Conservation (phyloP, 768 basidiomycete genomes). For the Daedaleopsis sinensis region DNA sequence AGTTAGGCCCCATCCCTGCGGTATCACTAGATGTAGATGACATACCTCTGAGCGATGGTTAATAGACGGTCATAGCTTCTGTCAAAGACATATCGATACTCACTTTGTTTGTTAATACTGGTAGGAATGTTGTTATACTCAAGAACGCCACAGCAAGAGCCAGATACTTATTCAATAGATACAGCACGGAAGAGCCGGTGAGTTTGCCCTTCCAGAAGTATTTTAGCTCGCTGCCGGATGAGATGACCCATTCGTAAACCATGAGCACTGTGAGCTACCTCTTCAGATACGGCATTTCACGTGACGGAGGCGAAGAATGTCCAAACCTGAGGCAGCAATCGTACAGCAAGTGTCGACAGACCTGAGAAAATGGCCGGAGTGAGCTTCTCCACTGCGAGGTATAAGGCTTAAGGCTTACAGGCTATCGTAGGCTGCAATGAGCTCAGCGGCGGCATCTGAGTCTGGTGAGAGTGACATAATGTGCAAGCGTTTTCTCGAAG, state of each 20-base stretch:
- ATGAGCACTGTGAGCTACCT: background rate
- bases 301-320: background rate
- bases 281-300: background rate
- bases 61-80: background rate
- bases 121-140: background rate
- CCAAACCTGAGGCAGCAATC: background rate
- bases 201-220: background rate
- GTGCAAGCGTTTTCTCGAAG: too few relatives aligned
- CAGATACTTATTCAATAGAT: background rate
- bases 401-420: background rate
- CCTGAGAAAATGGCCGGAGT: background rate
- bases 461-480: background rate
- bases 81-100: background rate
- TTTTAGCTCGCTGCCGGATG: background rate
- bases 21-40: background rate
- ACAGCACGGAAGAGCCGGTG: background rate
- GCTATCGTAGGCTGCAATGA: background rate
- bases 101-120: background rate
- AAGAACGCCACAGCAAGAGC: background rate
- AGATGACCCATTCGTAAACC: background rate
- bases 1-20: background rate
- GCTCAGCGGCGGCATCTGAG: background rate
- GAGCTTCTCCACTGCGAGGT: background rate
- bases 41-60: background rate
- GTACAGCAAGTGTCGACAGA: background rate